Percentiles rank a stretch among this genome's conserved stretches.
These are phyloP conservation scores for Pseudozyma thailandica DNA, from an alignment of 1,284 basidiomycete species.

Conservation along the genomic window DNA sequence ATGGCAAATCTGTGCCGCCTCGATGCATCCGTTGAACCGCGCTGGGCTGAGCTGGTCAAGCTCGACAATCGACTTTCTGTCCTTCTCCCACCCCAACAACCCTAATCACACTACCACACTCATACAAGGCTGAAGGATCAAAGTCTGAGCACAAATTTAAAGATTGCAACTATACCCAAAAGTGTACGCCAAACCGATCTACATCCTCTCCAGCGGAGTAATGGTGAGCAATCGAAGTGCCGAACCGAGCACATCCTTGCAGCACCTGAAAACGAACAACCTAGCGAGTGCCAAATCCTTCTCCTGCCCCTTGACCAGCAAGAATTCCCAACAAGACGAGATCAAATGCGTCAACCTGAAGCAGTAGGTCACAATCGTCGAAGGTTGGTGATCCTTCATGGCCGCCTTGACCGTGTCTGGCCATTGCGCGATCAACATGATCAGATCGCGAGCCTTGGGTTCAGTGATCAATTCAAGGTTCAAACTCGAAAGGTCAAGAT, in stretches of 20 bases:
- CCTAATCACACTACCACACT: background rate
- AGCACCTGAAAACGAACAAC: slow-evolving; percentile 88
- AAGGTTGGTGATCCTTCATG: slow-evolving; percentile 86
- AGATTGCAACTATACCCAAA: no score
- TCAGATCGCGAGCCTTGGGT: slow-evolving; percentile 84
- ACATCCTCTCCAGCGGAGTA: slow-evolving; percentile 86
- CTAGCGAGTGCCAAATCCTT: slow-evolving; percentile 81
- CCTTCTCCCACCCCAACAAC: slow-evolving; percentile 1
- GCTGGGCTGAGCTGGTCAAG: slow-evolving; percentile 18
- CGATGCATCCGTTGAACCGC: slow-evolving; percentile 4
- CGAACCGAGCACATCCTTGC: slow-evolving; percentile 85
- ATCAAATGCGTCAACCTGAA: slow-evolving; percentile 83
- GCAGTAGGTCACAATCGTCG: slow-evolving; percentile 82
- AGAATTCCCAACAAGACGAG: slow-evolving; percentile 86
- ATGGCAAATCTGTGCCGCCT: slow-evolving; percentile 1
- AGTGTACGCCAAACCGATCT: no score
- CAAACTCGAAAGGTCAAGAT: slow-evolving; percentile 74
- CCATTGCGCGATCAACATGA: slow-evolving; percentile 86
- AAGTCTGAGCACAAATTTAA: background rate
- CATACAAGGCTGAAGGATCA: background rate
- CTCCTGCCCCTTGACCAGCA: slow-evolving; percentile 82
- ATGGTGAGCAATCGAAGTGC: slow-evolving; percentile 90
- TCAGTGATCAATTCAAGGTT: slow-evolving; percentile 76
- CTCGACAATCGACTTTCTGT: slow-evolving; percentile 13
- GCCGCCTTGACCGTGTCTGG: slow-evolving; percentile 89